Evolutionary conservation across 169 alveolate species (phyloP), one percentile per base, ranked within the genome.

Genomic region (Cryptosporidium sp.): DNA sequence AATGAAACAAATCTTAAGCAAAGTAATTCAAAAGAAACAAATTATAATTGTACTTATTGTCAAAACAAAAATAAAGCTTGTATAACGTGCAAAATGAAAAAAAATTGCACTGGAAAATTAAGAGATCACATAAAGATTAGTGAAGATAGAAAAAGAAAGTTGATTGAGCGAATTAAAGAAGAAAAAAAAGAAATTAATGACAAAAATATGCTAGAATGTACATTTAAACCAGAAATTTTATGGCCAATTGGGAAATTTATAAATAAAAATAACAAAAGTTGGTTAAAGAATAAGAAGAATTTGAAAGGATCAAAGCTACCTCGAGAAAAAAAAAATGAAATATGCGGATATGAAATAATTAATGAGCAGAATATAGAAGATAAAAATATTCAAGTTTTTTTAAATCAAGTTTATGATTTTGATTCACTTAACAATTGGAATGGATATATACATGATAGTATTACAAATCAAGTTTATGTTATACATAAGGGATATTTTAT

Each of bases 171-270:
- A 62, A 62, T 80, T 9, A 62, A 62, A 23, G 42, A 80, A 16
- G 89, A 80, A 42, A 37, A 65, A 21, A 39, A 16, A 62, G 26
- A 21, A 29, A 26, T n/a, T 45, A 51, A 80, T 16, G 52, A 61
- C 3, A 51, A 80, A 48, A 65, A 10, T 31, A 45, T 29, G 29
- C 0, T 29, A 14, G 52, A 65, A 12, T 80, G 89, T 23, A 80
- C 73, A 62, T 80, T 80, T 62, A 80, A 80, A 44, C 89, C 89
- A 14, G 75, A 80, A 58, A 35, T 80, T 12, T 37, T 42, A n/a
- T 80, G 89, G 89, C 89, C 89, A 18, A 61, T 65, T 14, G 65
- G 48, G 23, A 42, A 12, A 2, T 80, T 58, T 42, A 29, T 80
- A 45, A n/a, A 21, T 35, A 42, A 60, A 10, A 16, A 18, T 44